A percentile compares a stretch with the other conserved stretches of the same genome.
Conservation (phyloP, 345 rosid species). For the Dimocarpus longan region DNA sequence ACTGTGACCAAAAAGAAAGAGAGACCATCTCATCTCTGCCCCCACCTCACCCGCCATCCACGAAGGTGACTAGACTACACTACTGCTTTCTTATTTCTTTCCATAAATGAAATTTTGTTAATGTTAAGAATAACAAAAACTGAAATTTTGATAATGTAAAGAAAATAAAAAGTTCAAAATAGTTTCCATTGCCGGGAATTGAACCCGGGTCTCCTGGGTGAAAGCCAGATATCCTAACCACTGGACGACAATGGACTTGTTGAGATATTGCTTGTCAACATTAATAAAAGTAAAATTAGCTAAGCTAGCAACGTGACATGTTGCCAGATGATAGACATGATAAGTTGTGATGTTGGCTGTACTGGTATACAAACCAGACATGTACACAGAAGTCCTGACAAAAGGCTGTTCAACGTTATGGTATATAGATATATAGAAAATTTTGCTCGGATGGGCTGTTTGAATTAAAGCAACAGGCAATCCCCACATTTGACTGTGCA, state of each 20-base stretch:
- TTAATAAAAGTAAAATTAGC: no score
- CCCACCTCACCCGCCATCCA: conserved; percentile 8
- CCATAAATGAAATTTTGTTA: background rate
- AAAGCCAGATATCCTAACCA: conserved; percentile 97
- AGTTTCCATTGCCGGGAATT: conserved; percentile 86
- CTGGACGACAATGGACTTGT: conserved; percentile 80
- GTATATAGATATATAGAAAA: no score
- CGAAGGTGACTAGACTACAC: background rate
- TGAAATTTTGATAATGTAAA: no score
- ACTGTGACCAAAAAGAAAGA: background rate
- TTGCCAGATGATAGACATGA: no score
- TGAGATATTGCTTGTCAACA: background rate
- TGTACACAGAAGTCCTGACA: no score
- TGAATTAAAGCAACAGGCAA: background rate
- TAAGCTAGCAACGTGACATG: no score
- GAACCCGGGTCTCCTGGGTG: conserved; percentile 99
- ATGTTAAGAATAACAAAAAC: no score
- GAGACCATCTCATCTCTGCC: conserved; percentile 3
- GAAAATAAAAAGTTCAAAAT: background rate
- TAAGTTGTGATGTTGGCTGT: background rate
- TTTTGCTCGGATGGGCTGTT: background rate
- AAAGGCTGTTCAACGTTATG: no score
- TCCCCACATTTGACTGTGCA: no score
- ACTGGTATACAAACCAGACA: no score
- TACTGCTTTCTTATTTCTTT: background rate